Base-by-base conservation (phyloP, 176 grass and related monocot genomes). In the Avena atlantica region DNA sequence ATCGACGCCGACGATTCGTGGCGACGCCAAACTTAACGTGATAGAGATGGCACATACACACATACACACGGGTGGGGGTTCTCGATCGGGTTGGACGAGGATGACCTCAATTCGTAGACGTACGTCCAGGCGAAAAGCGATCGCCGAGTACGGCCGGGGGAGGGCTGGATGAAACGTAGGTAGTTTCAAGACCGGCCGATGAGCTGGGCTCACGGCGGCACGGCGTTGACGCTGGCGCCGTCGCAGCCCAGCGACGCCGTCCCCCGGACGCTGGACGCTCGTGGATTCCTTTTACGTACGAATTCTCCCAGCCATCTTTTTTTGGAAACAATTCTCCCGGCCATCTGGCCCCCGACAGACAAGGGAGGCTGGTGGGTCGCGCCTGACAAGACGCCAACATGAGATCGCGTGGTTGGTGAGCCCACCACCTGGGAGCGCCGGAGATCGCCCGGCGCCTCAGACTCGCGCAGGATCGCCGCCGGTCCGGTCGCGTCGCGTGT, bases 401-500 rank as follows among this genome's bases (percentile, higher is more conserved):
- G 27, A 29, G 27, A 29, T 80, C n/a, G 0, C 0, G 70, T 4
- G 34, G 56, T 59, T 76, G 37, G 61, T 78, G 27, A 70, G 48
- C 9, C 0, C 11, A 23, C 21, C 40, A 42, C 40, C 40, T 42
- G 40, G 42, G 11, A 72, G 2, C 10, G 88, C 83, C 78, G 40
- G 70, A 1, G 17, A 77, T 20, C 36, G 61, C 61, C 78, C 88
- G 83, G 83, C 66, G 81, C 15, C 68, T 34, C 31, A 27, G 1
- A 2, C 1, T 3, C 10, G 3, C 0, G 20, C 1, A 8, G 55
- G 74, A 34, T 37, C 52, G 16, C 40, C 66, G 66, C 66, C 66
- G 66, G 66, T 9, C 66, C 66, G 31, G 36, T n/a, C 36, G 16
- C 67, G 36, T n/a, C 36, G 16, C 67, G 65, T 68, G 65, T 36